phyloP scores from a whole-genome alignment of 768 basidiomycete genomes.

The Leccinum obscurum region DNA sequence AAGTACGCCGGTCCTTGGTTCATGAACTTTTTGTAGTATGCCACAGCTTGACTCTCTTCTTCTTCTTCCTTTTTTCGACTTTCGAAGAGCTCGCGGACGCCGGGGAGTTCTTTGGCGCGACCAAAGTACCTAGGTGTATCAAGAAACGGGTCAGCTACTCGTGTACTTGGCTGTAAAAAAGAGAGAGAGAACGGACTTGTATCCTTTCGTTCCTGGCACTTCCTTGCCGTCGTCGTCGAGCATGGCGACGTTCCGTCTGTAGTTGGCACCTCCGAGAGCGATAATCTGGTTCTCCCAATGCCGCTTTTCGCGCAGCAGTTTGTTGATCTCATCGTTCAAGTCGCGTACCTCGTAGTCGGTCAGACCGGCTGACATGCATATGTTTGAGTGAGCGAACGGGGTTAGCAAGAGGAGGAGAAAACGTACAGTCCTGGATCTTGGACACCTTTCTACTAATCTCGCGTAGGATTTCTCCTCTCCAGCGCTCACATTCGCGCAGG shows the following conservation, averaged over 20 bases:
- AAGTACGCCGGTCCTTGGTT: conserved; percentile 88
- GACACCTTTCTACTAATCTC: conserved; percentile 97
- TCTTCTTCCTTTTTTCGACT: conserved; percentile 84
- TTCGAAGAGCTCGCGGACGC: conserved; percentile 92
- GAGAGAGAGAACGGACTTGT: conserved; percentile 65
- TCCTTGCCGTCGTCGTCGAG: conserved; percentile 93
- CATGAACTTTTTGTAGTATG: conserved; percentile 85
- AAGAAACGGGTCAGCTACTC: not conserved
- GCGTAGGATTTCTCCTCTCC: conserved; percentile 92
- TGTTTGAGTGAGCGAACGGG: not conserved
- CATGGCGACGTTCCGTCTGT: conserved; percentile 91
- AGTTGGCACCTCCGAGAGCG: conserved; percentile 94
- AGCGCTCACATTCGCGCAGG: conserved; percentile 89
- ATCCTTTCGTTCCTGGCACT: conserved; percentile 95
- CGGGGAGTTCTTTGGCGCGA: conserved; percentile 92
- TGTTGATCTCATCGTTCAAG: conserved; percentile 97
- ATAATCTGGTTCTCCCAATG: conserved; percentile 99
- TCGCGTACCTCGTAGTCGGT: conserved; percentile 96
- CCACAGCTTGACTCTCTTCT: conserved; percentile 77
- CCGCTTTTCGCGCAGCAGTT: conserved; percentile 88
- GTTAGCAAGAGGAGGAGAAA: not conserved
- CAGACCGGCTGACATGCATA: conserved; percentile 65
- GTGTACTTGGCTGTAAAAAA: not conserved
- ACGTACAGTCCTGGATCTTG: conserved; percentile 93
- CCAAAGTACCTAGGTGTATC: conserved; percentile 81